Base-by-base conservation (phyloP, 176 grass and related monocot genomes). In the Cenchrus americanus region DNA sequence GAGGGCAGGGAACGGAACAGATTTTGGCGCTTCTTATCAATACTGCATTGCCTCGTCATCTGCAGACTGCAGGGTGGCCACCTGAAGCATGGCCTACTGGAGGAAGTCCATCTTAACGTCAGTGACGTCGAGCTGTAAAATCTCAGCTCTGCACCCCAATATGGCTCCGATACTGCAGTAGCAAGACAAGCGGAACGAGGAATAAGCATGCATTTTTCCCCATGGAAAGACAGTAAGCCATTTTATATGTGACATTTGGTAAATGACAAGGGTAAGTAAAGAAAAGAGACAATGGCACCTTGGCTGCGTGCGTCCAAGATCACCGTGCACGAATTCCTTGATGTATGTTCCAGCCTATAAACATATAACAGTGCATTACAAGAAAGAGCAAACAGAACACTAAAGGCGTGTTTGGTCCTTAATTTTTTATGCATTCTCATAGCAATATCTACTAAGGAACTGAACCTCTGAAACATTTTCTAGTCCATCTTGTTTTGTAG, bases 311-410 rank as follows among this genome's bases (percentile, higher is more conserved):
- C 96, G 93, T 58, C 93, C 96, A 80, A 98, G 93, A 89, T 98
- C 96, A 13, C 93, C 93, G 34, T 98, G 96, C 27, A 98, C 93
- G 71, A 95, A 98, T 86, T 95, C 96, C 70, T 94, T 95, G 47
- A 98, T 98, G 87, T 98, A 98, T 83, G 96, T 95, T 79, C 93
- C 96, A 64, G 96, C 96, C 96, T 95, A 84, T 80, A 44, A 75
- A 67, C 63, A 79, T 44, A 82, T 21, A 55, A 21, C 26, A 73
- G 71, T 22, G 14, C 0, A 90, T 86, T 69, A 80, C 4, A 22
- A 42, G 48, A 82, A 66, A 58, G 18, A 65, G 9, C 22, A 76
- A 42, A 14, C 63, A 23, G 2, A 68, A 62, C 3, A 80, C 7
- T 19, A 19, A 54, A 9, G 18, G 10, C 62, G 55, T 6, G 8